Evolutionary conservation across 257 asterid genomes (phyloP).

Genomic region (Scutellaria barbata): DNA sequence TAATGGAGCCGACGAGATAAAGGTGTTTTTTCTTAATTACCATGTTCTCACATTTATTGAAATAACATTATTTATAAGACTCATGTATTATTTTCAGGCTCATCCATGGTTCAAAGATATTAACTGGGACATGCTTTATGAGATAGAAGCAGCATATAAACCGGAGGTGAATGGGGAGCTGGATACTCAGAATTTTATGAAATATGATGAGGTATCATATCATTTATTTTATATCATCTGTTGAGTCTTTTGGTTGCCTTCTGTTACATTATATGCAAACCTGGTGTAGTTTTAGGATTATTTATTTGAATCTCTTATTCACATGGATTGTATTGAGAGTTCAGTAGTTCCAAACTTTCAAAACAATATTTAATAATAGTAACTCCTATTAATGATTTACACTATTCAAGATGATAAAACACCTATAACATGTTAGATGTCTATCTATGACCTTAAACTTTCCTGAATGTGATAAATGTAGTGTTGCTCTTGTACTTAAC

Average conservation of each 20-base stretch:
- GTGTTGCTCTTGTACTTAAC: no score
- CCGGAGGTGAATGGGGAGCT: conserved; percentile 86
- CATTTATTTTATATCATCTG: not conserved
- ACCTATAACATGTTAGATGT: not conserved
- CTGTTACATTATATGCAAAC: not conserved
- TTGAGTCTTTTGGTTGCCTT: not conserved
- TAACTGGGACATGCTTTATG: conserved; percentile 73
- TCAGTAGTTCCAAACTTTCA: not conserved
- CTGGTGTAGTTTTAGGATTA: not conserved
- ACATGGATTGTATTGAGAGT: not conserved
- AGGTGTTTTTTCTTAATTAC: conserved; percentile 46
- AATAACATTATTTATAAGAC: conserved; percentile 3
- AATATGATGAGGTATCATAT: conserved; percentile 71
- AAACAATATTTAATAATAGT: not conserved
- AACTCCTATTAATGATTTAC: not conserved
- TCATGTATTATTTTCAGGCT: conserved; percentile 43
- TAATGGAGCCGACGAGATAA: conserved; percentile 74
- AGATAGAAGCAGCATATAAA: conserved; percentile 79
- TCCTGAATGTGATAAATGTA: no score
- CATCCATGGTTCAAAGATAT: conserved; percentile 90
- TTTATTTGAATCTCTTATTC: not conserved
- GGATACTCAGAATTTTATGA: conserved; percentile 79
- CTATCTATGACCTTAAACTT: no score
- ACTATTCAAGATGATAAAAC: not conserved
- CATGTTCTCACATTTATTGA: conserved; percentile 3